These are phyloP conservation scores for Setaria italica DNA, from an alignment of 202 grass and related monocot species.

Conservation along the genomic window DNA sequence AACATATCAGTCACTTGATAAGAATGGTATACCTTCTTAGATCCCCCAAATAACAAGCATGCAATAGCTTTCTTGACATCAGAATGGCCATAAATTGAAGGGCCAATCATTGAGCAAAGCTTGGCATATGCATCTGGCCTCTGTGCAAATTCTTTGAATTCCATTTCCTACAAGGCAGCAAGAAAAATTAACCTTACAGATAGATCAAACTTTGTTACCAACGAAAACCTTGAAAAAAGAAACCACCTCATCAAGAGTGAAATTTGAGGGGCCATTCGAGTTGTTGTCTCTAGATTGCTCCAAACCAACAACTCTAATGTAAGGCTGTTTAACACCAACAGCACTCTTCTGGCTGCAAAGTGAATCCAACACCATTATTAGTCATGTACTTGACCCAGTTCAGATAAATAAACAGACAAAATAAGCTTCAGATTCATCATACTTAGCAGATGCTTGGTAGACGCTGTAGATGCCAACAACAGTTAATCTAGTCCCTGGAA, in stretches of 20 bases:
- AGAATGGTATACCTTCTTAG: constrained; percentile 71
- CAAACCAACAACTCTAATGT: constrained; percentile 94
- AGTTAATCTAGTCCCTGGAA: constrained; percentile 90
- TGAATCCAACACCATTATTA: neutral
- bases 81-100: constrained; percentile 89
- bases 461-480: constrained; percentile 97
- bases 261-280: constrained; percentile 73
- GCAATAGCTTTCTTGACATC: constrained; percentile 98
- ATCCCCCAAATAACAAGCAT: constrained; percentile 91
- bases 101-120: constrained; percentile 84
- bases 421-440: constrained; percentile 41
- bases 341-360: constrained; percentile 81
- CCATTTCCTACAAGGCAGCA: constrained; percentile 61
- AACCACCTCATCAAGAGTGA: constrained; percentile 86
- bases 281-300: constrained; percentile 91
- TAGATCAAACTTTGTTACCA: neutral
- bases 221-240: neutral
- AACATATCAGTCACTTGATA: neutral
- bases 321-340: constrained; percentile 96
- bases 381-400: neutral
- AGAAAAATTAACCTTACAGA: neutral
- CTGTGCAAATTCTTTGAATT: constrained; percentile 98
- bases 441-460: constrained; percentile 83
- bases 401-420: constrained; percentile 23
- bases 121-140: constrained; percentile 89